phyloP scores from a whole-genome alignment of 2,329 filamentous ascomycete species.

The Aspergillus sp. region DNA sequence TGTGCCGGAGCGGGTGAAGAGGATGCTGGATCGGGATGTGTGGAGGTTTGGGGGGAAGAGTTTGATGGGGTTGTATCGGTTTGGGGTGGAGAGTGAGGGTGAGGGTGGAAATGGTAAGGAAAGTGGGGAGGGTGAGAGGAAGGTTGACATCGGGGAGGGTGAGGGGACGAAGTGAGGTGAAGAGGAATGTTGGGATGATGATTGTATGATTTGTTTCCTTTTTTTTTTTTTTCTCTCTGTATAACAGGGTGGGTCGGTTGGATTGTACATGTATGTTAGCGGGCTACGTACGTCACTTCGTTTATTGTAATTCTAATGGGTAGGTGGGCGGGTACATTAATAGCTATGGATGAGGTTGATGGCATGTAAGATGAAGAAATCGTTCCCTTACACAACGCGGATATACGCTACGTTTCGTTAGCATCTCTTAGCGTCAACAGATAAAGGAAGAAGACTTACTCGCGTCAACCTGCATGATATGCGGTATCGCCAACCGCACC shows the following conservation, averaged over 20 bases:
- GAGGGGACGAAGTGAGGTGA: neutral
- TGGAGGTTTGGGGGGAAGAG: conserved; percentile 29
- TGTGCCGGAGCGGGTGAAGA: conserved; percentile 23
- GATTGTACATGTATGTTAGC: neutral
- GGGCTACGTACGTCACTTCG: neutral
- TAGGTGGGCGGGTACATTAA: neutral
- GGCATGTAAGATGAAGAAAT: neutral
- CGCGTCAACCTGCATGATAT: conserved; percentile 92
- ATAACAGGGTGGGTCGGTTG: neutral
- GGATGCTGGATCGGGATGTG: conserved; percentile 22
- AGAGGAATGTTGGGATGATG: too few relatives aligned
- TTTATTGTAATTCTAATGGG: neutral
- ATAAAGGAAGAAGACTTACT: conserved; percentile 56
- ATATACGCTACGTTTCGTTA: conserved; percentile 33
- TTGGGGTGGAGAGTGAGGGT: conserved; percentile 3
- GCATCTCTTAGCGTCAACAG: neutral
- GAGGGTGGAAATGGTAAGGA: neutral
- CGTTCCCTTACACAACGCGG: conserved; percentile 19
- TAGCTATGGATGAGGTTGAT: neutral
- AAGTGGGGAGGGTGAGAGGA: neutral
- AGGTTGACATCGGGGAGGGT: neutral
- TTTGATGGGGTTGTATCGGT: conserved; percentile 23
- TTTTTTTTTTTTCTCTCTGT: too few relatives aligned
- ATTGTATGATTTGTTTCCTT: neutral
- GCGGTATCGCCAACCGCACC: conserved; percentile 80